A percentile compares a stretch with the other conserved stretches of the same genome.
These are phyloP conservation scores for Fraxinus sp. DNA, from an alignment of 305 asterid genomes.

Conservation along the genomic window DNA sequence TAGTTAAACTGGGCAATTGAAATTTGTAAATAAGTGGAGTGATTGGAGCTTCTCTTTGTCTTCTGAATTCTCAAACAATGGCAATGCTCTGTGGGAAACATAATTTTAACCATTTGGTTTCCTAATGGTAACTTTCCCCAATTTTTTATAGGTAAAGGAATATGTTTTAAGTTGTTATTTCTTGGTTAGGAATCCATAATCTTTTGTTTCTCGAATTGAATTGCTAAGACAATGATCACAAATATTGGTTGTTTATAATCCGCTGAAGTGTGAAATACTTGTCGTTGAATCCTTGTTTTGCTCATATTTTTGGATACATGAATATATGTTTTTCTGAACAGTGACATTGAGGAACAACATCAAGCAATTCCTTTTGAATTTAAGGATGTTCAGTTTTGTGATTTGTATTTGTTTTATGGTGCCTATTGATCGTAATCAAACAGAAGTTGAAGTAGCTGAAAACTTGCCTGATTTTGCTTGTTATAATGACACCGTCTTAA, in stretches of 20 bases:
- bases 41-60: not conserved
- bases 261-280: not conserved
- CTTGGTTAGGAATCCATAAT: not conserved
- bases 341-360: not conserved
- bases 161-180: not conserved
- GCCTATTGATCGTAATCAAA: not conserved
- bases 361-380: not conserved
- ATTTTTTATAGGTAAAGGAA: not conserved
- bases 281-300: slow-evolving; percentile 9
- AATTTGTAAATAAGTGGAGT: not conserved
- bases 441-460: not conserved
- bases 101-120: not conserved
- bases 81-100: not conserved
- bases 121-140: not conserved
- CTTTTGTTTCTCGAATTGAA: not conserved
- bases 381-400: not conserved
- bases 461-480: slow-evolving; percentile 9
- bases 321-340: not conserved
- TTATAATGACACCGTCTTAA: not conserved
- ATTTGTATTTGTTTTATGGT: not conserved
- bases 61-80: not conserved
- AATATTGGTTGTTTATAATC: not conserved
- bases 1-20: not conserved
- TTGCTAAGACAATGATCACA: not conserved
- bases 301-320: not conserved